phyloP scores from a whole-genome alignment of 1,284 basidiomycete genomes.

The Neonothopanus nambi region DNA sequence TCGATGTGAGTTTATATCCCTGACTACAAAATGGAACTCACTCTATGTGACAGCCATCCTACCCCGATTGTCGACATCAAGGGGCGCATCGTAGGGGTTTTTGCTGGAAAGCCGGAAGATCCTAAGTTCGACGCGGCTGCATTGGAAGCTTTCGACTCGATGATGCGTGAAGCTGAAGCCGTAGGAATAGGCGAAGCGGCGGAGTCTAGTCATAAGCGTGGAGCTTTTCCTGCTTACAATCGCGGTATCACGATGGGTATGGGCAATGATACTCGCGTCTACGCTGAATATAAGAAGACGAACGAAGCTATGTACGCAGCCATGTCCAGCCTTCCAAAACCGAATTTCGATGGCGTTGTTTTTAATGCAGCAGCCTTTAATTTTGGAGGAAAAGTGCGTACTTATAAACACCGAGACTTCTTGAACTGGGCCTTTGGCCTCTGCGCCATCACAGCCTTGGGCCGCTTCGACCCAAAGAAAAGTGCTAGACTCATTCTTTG shows the following conservation, averaged over 20 bases:
- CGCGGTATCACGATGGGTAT: neutral
- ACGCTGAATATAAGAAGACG: neutral
- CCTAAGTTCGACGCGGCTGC: neutral
- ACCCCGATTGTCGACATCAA: neutral
- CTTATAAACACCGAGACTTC: constrained; percentile 6
- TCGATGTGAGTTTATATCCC: neutral
- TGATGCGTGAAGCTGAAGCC: neutral
- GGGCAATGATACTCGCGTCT: neutral
- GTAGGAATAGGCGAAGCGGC: neutral
- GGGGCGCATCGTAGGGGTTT: constrained; percentile 3
- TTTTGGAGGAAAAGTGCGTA: constrained; percentile 5
- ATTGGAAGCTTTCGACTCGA: neutral
- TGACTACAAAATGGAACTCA: neutral
- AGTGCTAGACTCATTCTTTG: constrained; percentile 5
- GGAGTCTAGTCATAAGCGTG: neutral
- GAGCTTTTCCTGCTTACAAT: neutral
- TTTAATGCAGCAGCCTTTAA: constrained; percentile 5
- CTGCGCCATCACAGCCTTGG: constrained; percentile 8
- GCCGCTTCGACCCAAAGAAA: neutral
- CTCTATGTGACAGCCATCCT: neutral
- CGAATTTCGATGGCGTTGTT: neutral
- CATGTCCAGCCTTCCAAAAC: neutral
- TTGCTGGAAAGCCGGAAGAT: neutral
- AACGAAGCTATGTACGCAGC: neutral
- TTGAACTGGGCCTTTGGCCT: constrained; percentile 4